Evolutionary conservation across 176 grass and related monocot genomes (phyloP).

Genomic region (Zizania latifolia): DNA sequence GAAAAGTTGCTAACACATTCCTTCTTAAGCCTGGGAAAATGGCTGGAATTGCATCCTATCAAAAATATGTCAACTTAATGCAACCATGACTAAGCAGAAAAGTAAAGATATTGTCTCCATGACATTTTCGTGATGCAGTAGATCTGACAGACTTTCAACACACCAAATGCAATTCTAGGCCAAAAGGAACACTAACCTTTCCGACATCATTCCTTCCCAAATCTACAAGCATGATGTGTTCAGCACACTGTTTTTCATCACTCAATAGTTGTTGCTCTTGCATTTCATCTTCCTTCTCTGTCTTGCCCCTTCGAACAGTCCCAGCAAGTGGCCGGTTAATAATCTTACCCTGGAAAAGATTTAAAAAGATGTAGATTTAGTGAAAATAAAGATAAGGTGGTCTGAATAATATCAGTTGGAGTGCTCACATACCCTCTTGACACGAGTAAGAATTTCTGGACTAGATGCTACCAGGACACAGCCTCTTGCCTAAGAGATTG

Average conservation of each 20-base stretch:
- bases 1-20: constrained; percentile 22
- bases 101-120: neutral
- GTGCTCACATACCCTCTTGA: constrained; percentile 46
- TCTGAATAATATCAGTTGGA: neutral
- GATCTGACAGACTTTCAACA: neutral
- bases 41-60: constrained; percentile 2
- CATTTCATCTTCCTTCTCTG: constrained; percentile 66
- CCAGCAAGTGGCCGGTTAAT: constrained; percentile 87
- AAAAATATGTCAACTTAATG: neutral
- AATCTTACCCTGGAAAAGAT: constrained; percentile 48
- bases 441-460: constrained; percentile 88
- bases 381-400: constrained; percentile 6
- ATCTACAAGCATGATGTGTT: constrained; percentile 95
- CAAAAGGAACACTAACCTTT: constrained; percentile 46
- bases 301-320: constrained; percentile 64
- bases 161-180: neutral
- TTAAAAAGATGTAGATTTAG: neutral
- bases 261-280: constrained; percentile 52
- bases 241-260: constrained; percentile 86
- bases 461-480: constrained; percentile 82
- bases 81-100: neutral
- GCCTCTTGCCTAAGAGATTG: constrained; percentile 60
- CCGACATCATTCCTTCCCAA: constrained; percentile 93
- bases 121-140: neutral
- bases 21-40: constrained; percentile 5